These are phyloP conservation scores for Alternaria sp. DNA, from an alignment of 2,329 filamentous ascomycete species.

Conservation along the genomic window DNA sequence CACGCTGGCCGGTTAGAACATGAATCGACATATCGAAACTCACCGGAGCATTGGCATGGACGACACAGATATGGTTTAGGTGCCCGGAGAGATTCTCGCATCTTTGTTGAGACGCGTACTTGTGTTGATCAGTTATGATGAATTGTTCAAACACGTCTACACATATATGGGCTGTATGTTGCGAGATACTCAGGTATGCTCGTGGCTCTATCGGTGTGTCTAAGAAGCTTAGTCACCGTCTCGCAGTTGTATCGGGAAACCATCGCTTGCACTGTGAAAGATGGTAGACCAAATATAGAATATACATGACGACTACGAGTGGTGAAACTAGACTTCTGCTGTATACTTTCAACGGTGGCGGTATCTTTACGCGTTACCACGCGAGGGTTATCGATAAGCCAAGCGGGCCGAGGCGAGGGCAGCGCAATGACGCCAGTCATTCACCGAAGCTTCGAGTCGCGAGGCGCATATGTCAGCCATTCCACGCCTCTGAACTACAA, in stretches of 20 bases:
- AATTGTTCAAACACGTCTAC: neutral
- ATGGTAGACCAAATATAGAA: neutral
- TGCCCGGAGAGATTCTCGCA: neutral
- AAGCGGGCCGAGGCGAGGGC: neutral
- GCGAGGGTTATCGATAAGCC: constrained; percentile 18
- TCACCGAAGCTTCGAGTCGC: constrained; percentile 24
- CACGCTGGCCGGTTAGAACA: constrained; percentile 21
- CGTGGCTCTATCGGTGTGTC: neutral
- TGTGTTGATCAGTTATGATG: neutral
- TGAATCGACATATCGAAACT: constrained; percentile 22
- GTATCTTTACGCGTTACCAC: constrained; percentile 1
- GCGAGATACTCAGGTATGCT: neutral
- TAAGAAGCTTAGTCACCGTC: neutral
- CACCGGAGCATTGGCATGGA: neutral
- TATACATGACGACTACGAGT: neutral
- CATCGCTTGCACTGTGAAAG: neutral
- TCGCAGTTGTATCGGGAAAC: neutral
- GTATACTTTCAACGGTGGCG: neutral
- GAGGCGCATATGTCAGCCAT: constrained; percentile 24
- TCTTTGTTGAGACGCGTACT: neutral
- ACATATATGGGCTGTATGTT: neutral
- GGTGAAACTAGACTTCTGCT: neutral
- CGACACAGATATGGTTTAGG: neutral
- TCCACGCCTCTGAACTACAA: neutral
- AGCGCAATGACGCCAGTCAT: constrained; percentile 14